Conservation (phyloP, 2,329 filamentous ascomycete genomes). For the Incumbomyces lentus region DNA sequence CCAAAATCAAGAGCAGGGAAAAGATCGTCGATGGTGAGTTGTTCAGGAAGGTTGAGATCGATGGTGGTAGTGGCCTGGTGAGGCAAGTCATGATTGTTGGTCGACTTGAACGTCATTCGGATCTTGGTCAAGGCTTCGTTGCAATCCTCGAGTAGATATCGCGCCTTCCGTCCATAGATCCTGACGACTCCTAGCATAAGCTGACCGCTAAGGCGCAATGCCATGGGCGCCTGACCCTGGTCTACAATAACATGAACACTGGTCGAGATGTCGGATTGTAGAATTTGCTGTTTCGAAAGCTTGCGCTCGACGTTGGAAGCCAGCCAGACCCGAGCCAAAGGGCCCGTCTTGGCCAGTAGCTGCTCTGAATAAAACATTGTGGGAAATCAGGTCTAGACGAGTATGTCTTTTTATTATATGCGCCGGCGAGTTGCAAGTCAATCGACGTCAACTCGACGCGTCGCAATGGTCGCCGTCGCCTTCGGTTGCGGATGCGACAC, state of each 20-base stretch:
- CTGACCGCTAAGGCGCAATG: conserved; percentile 85
- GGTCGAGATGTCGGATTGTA: conserved; percentile 88
- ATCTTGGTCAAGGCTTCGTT: conserved; percentile 97
- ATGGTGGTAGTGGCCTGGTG: conserved; percentile 71
- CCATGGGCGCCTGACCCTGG: conserved; percentile 86
- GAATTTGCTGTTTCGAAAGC: conserved; percentile 88
- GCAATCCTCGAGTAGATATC: conserved; percentile 92
- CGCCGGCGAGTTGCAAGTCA: too few relatives aligned
- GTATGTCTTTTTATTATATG: too few relatives aligned
- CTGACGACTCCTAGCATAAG: conserved; percentile 88
- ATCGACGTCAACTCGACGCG: not conserved
- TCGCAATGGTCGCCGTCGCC: not conserved
- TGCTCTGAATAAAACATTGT: conserved; percentile 96
- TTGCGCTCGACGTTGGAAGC: conserved; percentile 98
- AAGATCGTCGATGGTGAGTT: conserved; percentile 84
- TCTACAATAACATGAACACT: conserved; percentile 93
- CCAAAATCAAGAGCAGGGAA: conserved; percentile 76
- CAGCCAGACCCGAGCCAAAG: conserved; percentile 93
- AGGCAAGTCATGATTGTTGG: conserved; percentile 91
- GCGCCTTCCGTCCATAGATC: conserved; percentile 95
- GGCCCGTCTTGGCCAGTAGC: conserved; percentile 90
- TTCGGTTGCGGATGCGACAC: not conserved
- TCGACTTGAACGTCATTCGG: conserved; percentile 94
- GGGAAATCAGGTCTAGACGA: conserved; percentile 1
- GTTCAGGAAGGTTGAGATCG: conserved; percentile 79